Base-by-base conservation (phyloP, 257 asterid genomes). In the Cinchona pubescens region DNA sequence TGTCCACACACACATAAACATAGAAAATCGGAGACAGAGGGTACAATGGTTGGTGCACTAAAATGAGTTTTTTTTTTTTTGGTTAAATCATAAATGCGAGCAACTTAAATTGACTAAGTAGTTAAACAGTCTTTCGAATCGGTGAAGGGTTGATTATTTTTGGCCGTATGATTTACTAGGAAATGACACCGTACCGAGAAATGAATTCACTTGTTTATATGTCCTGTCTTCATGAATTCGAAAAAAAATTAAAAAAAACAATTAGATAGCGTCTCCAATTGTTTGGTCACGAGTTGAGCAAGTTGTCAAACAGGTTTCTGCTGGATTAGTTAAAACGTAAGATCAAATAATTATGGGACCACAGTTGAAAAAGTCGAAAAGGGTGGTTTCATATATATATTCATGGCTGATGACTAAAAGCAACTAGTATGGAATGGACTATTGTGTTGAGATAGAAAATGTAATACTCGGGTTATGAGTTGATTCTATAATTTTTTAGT, bases 321-420 rank as follows among this genome's bases (percentile, higher is more conserved):
- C 30, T n/a, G n/a, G 32, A 55, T 69, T 70, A 29, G 81, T 71
- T 77, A 46, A 77, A 71, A 77, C 27, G 81, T 71, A 38, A 34
- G 56, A 77, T 77, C 80, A 77, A 71, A 48, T 71, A 53, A 64
- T 49, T 0, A 71, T 11, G 75, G 80, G 75, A 68, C 75, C 80
- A 59, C 40, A 5, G 18, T n/a, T n/a, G 67, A n/a, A 71, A 71
- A 74, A 46, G 51, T 30, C 4, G 78, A 12, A 32, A 62, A 45
- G 43, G 30, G 2, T 30, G 27, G 18, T 7, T 64, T 37, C 16
- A 8, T 2, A 61, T n/a, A 13, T n/a, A 13, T 5, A 29, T 11
- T 15, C 40, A 29, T 4, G 18, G 30, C n/a, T 30, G 40, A n/a
- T 43, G 58, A 45, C 38, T 67, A 27, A 61, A n/a, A n/a, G n/a